Conservation (phyloP, 257 asterid genomes). For the Jasminum sambac region DNA sequence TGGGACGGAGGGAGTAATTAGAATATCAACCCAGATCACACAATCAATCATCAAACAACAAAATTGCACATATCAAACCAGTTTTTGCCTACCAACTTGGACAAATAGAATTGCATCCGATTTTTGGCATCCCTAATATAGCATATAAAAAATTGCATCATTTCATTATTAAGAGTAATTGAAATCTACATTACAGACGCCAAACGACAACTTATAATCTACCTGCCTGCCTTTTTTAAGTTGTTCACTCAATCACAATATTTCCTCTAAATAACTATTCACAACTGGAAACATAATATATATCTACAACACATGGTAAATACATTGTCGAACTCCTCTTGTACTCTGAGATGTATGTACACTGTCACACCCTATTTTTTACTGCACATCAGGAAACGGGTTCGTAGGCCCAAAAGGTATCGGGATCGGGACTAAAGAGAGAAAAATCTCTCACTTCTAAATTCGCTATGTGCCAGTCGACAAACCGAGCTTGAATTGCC, state of each 20-base stretch:
- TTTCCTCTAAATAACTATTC: conserved; percentile 33
- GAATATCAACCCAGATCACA: no score
- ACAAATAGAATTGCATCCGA: no score
- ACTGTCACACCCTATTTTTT: conserved; percentile 18
- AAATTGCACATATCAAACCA: no score
- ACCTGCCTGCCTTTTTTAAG: not conserved
- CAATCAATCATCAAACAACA: no score
- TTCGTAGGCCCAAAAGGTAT: conserved; percentile 95
- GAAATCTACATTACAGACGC: not conserved
- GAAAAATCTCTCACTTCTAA: conserved; percentile 81
- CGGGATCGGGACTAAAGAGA: conserved; percentile 84
- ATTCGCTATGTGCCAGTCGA: conserved; percentile 92
- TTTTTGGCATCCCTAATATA: no score
- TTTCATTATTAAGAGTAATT: not conserved
- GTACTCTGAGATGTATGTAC: conserved; percentile 32
- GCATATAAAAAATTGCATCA: not conserved
- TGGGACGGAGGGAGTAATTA: no score
- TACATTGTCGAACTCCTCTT: conserved; percentile 16
- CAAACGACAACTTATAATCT: not conserved
- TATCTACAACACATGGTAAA: conserved; percentile 32
- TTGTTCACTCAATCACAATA: not conserved
- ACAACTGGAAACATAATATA: conserved; percentile 33
- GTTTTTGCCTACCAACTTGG: no score
- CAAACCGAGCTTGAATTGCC: conserved; percentile 79
- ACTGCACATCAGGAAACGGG: conserved; percentile 51